Conservation (phyloP, 208 protist genomes). For the Acanthamoeba healyi region DNA sequence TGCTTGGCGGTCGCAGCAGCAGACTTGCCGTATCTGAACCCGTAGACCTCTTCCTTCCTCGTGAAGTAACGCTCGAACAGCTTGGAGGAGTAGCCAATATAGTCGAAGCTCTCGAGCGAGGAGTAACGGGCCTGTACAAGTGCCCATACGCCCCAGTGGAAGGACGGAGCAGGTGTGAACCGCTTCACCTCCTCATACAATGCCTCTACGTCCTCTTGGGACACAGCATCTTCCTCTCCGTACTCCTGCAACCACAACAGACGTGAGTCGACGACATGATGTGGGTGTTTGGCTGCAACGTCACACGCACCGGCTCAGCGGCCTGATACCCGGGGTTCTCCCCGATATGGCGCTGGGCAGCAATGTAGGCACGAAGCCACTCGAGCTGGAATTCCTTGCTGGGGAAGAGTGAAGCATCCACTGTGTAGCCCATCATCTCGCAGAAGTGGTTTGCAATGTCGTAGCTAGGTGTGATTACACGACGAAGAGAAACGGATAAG, state of each 20-base stretch:
- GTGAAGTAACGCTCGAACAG: slow-evolving; percentile 40
- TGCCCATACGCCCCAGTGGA: slow-evolving; percentile 71
- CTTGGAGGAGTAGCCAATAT: slow-evolving; percentile 60
- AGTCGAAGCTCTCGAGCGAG: slow-evolving; percentile 52
- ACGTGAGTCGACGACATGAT: neutral
- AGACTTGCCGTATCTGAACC: slow-evolving; percentile 21
- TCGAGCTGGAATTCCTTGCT: slow-evolving; percentile 61
- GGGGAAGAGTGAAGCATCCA: slow-evolving; percentile 37
- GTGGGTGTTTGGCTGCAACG: neutral
- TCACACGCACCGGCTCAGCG: slow-evolving; percentile 13
- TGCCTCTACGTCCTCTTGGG: slow-evolving; percentile 39
- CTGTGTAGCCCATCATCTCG: slow-evolving; percentile 73
- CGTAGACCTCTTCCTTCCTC: slow-evolving; percentile 25
- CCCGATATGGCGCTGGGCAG: slow-evolving; percentile 1
- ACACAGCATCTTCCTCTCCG: neutral
- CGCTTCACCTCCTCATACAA: slow-evolving; percentile 56
- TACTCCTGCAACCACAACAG: neutral
- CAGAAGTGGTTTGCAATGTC: slow-evolving; percentile 72
- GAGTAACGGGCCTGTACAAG: slow-evolving; percentile 60
- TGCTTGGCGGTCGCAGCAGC: neutral
- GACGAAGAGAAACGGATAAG: neutral
- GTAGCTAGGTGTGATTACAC: neutral
- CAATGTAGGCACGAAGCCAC: slow-evolving; percentile 65
- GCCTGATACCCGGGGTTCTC: neutral
- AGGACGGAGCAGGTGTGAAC: slow-evolving; percentile 28